Base-by-base conservation (phyloP, 208 protist species). In the Spongospora subterranea region DNA sequence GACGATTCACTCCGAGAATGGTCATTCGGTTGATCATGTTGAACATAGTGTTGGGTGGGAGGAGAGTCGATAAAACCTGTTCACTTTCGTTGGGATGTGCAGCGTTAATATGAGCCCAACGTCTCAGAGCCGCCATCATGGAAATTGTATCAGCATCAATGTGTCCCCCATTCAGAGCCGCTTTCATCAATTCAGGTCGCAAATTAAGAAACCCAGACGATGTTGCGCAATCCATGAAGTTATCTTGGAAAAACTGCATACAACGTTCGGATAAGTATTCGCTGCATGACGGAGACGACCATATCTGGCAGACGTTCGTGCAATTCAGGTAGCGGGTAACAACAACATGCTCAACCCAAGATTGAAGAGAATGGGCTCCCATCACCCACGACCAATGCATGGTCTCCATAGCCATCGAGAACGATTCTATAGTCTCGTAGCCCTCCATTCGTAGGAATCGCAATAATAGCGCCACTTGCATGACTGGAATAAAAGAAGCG, bases 371-470 rank as follows among this genome's bases (percentile, higher is more conserved):
- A 43, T 82, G 71, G 71, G n/a, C n/a, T 6, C 71, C 71, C 6
- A 82, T 6, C n/a, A 82, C 71, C n/a, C 35, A 45, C 71, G 71
- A 35, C 71, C 71, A 82, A 43, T 43, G 71, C n/a, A 45, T 35
- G 35, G 71, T n/a, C 6, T 82, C 71, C 17, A 82, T 20, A 6
- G 71, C 71, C 17, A n/a, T 43, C 6, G 71, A 6, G n/a, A 82
- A 82, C n/a, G 71, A 45, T 29, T 24, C 6, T 29, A 60, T 6
- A 43, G 6, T n/a, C 71, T 82, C 71, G 71, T 6, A 6, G 71
- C 71, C 71, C n/a, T 82, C 71, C 71, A 82, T 82, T 82, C n/a
- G 6, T n/a, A 82, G 6, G n/a, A 82, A 82, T 6, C 71, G 71
- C 17, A 82, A 43, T 20, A 35, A 6, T n/a, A 35, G 71, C 17